These are phyloP conservation scores for Wickerhamomyces tratensis DNA, from an alignment of 805 yeast species.

Conservation along the genomic window DNA sequence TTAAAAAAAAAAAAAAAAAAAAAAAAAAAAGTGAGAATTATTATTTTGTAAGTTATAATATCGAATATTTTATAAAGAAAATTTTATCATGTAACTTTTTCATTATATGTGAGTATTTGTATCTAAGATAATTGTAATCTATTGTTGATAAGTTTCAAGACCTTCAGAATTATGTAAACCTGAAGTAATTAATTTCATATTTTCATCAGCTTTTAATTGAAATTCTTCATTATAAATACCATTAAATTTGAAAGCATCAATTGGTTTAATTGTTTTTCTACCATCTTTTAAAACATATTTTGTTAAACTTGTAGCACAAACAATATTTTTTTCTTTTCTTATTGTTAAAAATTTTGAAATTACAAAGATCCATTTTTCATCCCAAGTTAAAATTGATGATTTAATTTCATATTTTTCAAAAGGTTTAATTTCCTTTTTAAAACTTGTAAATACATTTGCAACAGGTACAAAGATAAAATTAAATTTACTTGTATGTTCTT, in stretches of 20 bases:
- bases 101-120: too few relatives aligned
- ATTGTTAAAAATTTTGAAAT: slow-evolving; percentile 45
- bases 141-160: too few relatives aligned
- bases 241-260: slow-evolving; percentile 42
- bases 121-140: too few relatives aligned
- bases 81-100: too few relatives aligned
- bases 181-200: slow-evolving; percentile 29
- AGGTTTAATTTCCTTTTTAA: slow-evolving; percentile 65
- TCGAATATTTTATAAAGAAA: too few relatives aligned
- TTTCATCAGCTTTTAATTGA: slow-evolving; percentile 28
- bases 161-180: slow-evolving; percentile 21
- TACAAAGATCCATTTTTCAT: slow-evolving; percentile 76
- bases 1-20: too few relatives aligned
- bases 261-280: slow-evolving; percentile 65
- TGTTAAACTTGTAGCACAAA: slow-evolving; percentile 54
- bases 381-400: slow-evolving; percentile 70
- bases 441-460: slow-evolving; percentile 59
- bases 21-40: too few relatives aligned
- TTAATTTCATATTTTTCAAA: slow-evolving; percentile 47
- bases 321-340: slow-evolving; percentile 19
- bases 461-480: slow-evolving; percentile 61
- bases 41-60: too few relatives aligned
- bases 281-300: slow-evolving; percentile 78
- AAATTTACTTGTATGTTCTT: slow-evolving; percentile 24
- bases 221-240: slow-evolving; percentile 48